Evolutionary conservation across 352 stramenopile genomes (phyloP).

Genomic region (Globisporangium abappressorium): DNA sequence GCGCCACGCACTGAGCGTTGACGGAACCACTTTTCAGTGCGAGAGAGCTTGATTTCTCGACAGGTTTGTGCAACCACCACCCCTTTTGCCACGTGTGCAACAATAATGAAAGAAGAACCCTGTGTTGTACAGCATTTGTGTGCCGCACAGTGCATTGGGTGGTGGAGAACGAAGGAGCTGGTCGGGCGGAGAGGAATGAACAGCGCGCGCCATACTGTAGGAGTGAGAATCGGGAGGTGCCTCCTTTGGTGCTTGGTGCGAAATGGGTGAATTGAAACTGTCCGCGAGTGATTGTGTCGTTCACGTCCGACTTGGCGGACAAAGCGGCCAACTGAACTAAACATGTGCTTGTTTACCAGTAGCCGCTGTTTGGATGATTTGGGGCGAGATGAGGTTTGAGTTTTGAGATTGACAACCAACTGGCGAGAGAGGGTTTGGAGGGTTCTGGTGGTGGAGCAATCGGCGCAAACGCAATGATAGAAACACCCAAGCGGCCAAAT

Average conservation of each 20-base stretch:
- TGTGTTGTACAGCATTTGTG: background rate
- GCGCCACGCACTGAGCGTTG: constrained; percentile 1
- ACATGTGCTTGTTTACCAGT: background rate
- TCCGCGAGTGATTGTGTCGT: background rate
- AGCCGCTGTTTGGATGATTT: background rate
- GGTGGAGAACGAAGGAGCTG: constrained; percentile 3
- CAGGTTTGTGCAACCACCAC: constrained; percentile 8
- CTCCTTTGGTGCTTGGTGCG: background rate
- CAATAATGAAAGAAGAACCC: background rate
- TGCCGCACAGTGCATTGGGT: background rate
- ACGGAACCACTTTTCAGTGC: background rate
- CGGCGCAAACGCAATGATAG: background rate
- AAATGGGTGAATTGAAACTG: background rate
- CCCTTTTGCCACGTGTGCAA: background rate
- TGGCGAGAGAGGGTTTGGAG: background rate
- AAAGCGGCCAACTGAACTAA: background rate
- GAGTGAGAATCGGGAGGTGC: background rate
- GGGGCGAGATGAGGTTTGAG: background rate
- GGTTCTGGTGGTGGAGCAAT: constrained; percentile 2
- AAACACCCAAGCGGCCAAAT: background rate
- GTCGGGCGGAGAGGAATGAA: background rate
- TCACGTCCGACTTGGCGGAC: constrained; percentile 3
- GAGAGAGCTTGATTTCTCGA: constrained; percentile 8
- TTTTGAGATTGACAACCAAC: background rate
- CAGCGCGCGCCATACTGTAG: background rate